A percentile compares a stretch with the other conserved stretches of the same genome.
These are phyloP conservation scores for Phytophthora ohioensis DNA, from an alignment of 352 stramenopile species.

Conservation along the genomic window DNA sequence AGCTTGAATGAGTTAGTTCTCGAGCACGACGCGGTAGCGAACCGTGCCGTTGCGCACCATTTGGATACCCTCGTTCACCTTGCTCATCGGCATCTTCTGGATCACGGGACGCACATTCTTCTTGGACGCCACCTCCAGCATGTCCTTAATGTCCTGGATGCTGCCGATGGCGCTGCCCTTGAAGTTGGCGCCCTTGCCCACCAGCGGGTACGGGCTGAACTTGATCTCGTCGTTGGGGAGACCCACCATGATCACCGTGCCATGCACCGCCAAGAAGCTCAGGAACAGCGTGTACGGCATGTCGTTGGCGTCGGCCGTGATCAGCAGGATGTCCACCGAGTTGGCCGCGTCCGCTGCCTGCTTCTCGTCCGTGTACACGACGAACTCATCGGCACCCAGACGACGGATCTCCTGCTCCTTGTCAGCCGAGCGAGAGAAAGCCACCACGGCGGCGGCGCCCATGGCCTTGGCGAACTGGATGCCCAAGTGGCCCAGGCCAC, in stretches of 20 bases:
- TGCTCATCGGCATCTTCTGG: slow-evolving; percentile 60
- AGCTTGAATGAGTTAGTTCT: slow-evolving; percentile 34
- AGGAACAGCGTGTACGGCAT: slow-evolving; percentile 62
- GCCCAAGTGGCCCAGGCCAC: slow-evolving; percentile 85
- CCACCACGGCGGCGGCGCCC: slow-evolving; percentile 58
- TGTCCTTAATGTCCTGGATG: slow-evolving; percentile 78
- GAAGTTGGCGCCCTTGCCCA: slow-evolving; percentile 52
- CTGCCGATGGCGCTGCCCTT: slow-evolving; percentile 58
- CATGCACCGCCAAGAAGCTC: slow-evolving; percentile 59
- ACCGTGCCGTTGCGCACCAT: slow-evolving; percentile 21
- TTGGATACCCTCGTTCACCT: slow-evolving; percentile 58
- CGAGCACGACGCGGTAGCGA: slow-evolving; percentile 42
- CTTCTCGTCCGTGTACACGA: slow-evolving; percentile 61
- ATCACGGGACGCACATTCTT: slow-evolving; percentile 76
- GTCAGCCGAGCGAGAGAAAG: slow-evolving; percentile 66
- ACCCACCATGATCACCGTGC: slow-evolving; percentile 74
- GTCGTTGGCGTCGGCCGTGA: slow-evolving; percentile 72
- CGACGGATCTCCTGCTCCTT: slow-evolving; percentile 65
- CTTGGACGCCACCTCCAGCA: slow-evolving; percentile 84
- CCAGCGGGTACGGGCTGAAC: slow-evolving; percentile 56
- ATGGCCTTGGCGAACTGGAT: slow-evolving; percentile 85
- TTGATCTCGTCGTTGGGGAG: slow-evolving; percentile 68
- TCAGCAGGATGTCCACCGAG: slow-evolving; percentile 73
- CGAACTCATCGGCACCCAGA: slow-evolving; percentile 71
- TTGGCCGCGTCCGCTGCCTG: slow-evolving; percentile 26